Conservation (phyloP, 2,329 filamentous ascomycete genomes). For the Phialemoniopsis sp. region DNA sequence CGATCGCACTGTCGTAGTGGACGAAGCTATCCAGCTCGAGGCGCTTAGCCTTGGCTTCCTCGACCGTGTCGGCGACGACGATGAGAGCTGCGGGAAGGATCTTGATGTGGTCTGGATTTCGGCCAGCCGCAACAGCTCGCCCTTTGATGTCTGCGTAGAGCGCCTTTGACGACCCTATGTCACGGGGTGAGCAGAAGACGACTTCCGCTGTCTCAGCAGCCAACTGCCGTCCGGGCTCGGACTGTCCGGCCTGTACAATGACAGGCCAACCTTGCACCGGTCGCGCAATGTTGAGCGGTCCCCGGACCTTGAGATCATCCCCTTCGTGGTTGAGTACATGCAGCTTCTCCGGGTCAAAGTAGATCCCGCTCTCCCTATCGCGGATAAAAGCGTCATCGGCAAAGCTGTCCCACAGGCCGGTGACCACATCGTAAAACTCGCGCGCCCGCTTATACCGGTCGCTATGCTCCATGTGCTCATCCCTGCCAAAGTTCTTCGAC, state of each 20-base stretch:
- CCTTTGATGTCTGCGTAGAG: conserved; percentile 49
- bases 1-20: no score
- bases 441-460: conserved; percentile 46
- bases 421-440: conserved; percentile 50
- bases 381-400: conserved; percentile 51
- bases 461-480: conserved; percentile 43
- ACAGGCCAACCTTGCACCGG: conserved; percentile 52
- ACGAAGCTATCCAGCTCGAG: conserved; percentile 45
- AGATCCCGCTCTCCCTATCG: conserved; percentile 41
- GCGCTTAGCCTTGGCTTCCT: no score
- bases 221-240: conserved; percentile 44
- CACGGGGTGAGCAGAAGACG: conserved; percentile 45
- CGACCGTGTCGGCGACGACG: conserved; percentile 44
- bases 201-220: conserved; percentile 49
- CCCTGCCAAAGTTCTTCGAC: conserved; percentile 45
- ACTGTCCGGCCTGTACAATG: conserved; percentile 50
- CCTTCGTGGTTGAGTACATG: conserved; percentile 48
- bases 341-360: conserved; percentile 45
- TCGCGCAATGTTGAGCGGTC: conserved; percentile 47
- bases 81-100: conserved; percentile 48
- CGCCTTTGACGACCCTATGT: conserved; percentile 38
- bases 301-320: conserved; percentile 37
- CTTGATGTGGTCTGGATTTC: conserved; percentile 40
- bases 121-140: conserved; percentile 36
- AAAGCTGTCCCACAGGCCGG: conserved; percentile 49